Percentiles rank a stretch among this genome's conserved stretches.
Evolutionary conservation across 176 grass and related monocot species (phyloP).

Genomic region (Juncus effusus): DNA sequence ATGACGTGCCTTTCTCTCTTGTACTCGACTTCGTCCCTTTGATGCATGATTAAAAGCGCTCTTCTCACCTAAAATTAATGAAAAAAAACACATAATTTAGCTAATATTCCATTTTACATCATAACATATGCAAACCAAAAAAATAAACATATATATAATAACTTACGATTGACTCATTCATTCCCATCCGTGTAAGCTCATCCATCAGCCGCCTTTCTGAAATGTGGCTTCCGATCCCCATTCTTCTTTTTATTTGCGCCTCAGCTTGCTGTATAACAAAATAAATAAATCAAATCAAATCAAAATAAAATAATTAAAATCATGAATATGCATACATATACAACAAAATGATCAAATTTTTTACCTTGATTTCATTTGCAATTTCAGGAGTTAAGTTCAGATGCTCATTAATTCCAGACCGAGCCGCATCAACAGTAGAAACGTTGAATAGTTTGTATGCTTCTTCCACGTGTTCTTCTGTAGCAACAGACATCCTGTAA

Average conservation of each 20-base stretch:
- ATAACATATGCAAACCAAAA: background rate
- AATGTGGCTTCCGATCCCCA: constrained; percentile 94
- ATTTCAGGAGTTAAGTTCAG: constrained; percentile 89
- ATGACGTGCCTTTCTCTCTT: constrained; percentile 89
- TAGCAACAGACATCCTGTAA: constrained; percentile 72
- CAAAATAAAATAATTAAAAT: constrained; percentile 5
- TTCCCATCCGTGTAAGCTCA: constrained; percentile 74
- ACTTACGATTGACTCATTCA: constrained; percentile 93
- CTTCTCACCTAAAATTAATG: constrained; percentile 68
- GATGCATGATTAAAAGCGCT: constrained; percentile 94
- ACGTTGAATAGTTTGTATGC: constrained; percentile 90
- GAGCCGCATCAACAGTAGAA: constrained; percentile 81
- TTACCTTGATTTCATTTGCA: constrained; percentile 93
- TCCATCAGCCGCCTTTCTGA: constrained; percentile 76
- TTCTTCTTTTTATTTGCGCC: constrained; percentile 88
- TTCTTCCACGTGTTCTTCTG: constrained; percentile 92
- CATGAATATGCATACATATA: background rate
- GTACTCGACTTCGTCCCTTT: constrained; percentile 93
- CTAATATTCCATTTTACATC: background rate
- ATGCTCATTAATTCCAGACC: constrained; percentile 97
- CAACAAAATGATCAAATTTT: background rate
- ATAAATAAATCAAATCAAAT: background rate
- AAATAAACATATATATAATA: background rate
- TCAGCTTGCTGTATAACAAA: constrained; percentile 69
- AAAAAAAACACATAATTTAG: background rate